Evolutionary conservation across 257 asterid genomes (phyloP).

Genomic region (Knoxia roxburghii): DNA sequence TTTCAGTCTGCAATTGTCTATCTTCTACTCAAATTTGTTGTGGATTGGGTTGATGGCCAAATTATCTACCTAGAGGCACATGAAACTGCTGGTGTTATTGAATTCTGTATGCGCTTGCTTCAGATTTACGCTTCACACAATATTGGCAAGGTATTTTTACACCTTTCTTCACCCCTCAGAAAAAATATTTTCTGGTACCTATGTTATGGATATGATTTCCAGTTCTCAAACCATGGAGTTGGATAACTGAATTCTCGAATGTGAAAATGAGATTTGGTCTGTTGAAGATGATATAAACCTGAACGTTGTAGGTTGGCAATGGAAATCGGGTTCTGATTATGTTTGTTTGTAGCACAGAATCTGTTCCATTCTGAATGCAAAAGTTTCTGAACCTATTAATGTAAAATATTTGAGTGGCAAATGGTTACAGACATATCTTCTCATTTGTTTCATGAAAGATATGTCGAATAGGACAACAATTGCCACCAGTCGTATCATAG

Average conservation of each 20-base stretch:
- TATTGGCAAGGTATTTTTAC: constrained; percentile 73
- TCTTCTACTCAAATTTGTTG: constrained; percentile 84
- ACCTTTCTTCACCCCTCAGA: constrained; percentile 8
- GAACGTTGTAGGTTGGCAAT: background rate
- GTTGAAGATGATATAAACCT: background rate
- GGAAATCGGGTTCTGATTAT: background rate
- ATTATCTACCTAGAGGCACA: constrained; percentile 82
- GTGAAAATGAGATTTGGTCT: background rate
- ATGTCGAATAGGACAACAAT: background rate
- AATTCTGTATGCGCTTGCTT: constrained; percentile 82
- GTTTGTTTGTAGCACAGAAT: background rate
- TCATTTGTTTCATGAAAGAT: no score
- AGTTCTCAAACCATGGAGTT: background rate
- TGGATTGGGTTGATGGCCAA: constrained; percentile 96
- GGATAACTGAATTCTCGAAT: background rate
- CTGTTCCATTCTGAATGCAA: background rate
- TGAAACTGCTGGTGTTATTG: constrained; percentile 81
- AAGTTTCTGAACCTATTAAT: background rate
- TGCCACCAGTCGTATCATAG: background rate
- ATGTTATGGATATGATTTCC: background rate
- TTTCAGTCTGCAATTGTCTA: constrained; percentile 71
- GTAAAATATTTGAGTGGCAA: constrained; percentile 2
- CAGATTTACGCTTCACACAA: constrained; percentile 89
- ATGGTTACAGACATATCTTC: background rate
- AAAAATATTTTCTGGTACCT: background rate